A percentile compares a stretch with the other conserved stretches of the same genome.
Evolutionary conservation across 139 green algal genomes (phyloP).

Genomic region (Deuterostichococcus epilithicus): DNA sequence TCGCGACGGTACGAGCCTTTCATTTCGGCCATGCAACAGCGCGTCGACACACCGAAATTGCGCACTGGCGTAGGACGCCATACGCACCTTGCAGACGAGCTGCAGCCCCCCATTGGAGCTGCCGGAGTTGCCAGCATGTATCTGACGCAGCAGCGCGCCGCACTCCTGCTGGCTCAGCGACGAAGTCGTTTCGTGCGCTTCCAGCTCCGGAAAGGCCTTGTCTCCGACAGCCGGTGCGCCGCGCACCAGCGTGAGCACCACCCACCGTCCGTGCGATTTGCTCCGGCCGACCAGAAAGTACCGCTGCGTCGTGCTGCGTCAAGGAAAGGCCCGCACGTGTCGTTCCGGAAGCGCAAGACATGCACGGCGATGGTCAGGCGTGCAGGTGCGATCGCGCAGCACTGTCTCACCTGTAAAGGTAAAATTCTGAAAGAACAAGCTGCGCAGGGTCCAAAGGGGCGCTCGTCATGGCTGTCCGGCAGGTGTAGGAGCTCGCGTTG

Average conservation of each 20-base stretch:
- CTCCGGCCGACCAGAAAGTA: slow-evolving; percentile 54
- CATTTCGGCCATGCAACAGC: too few species aligned
- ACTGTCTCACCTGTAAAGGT: not conserved
- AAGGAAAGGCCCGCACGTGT: too few species aligned
- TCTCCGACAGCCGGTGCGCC: not conserved
- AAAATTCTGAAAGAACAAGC: not conserved
- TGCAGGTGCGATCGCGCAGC: too few species aligned
- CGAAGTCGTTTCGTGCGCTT: slow-evolving; percentile 49
- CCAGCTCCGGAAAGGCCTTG: slow-evolving; percentile 28
- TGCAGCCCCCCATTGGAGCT: slow-evolving; percentile 43
- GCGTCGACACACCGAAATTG: not conserved
- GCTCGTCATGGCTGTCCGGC: not conserved
- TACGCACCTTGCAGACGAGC: slow-evolving; percentile 40
- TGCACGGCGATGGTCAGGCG: too few species aligned
- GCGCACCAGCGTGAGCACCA: slow-evolving; percentile 51
- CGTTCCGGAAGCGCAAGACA: too few species aligned
- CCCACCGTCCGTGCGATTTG: slow-evolving; percentile 31
- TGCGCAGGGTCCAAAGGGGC: not conserved
- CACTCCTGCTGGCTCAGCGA: slow-evolving; percentile 53
- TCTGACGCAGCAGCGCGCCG: slow-evolving; percentile 34
- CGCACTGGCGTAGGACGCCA: not conserved
- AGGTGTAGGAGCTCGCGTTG: not conserved
- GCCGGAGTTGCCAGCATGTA: slow-evolving; percentile 41
- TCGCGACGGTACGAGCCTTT: too few species aligned
- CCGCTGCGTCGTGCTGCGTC: not conserved